Evolutionary conservation across 108 stramenopile genomes (phyloP).

Genomic region (Conticribra guillardii): DNA sequence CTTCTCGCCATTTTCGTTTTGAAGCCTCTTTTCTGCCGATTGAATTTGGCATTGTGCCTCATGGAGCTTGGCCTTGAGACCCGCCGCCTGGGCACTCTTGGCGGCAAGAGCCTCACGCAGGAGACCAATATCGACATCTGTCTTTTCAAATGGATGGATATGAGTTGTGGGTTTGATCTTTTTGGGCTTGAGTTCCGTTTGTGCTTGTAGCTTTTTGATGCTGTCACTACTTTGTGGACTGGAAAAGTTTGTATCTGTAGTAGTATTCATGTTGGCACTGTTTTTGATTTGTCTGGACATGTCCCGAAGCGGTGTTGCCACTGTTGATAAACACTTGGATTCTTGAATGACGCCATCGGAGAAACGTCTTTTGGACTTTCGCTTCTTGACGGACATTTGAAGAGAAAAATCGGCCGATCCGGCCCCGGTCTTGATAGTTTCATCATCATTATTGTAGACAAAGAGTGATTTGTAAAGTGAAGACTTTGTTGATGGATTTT

Average conservation of each 20-base stretch:
- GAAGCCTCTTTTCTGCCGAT: slow-evolving; percentile 18
- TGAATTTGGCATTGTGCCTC: slow-evolving; percentile 9
- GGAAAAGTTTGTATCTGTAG: slow-evolving; percentile 4
- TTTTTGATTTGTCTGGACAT: slow-evolving; percentile 6
- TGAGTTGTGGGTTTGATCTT: slow-evolving; percentile 21
- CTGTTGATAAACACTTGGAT: slow-evolving; percentile 3
- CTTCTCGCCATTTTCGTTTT: slow-evolving; percentile 40
- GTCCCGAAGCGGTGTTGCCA: slow-evolving; percentile 13
- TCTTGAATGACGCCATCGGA: slow-evolving; percentile 49
- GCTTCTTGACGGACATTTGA: slow-evolving; percentile 4
- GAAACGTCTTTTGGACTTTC: slow-evolving; percentile 36
- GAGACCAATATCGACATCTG: slow-evolving; percentile 34
- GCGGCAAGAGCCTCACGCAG: slow-evolving; percentile 49
- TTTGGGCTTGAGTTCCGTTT: slow-evolving; percentile 49
- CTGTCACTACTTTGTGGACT: slow-evolving; percentile 30
- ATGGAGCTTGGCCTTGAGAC: slow-evolving; percentile 36
- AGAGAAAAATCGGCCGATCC: slow-evolving; percentile 13
- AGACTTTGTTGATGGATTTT: slow-evolving; percentile 8
- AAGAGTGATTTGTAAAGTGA: slow-evolving; percentile 35
- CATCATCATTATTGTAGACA: slow-evolving; percentile 41
- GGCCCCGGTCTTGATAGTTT: slow-evolving; percentile 17
- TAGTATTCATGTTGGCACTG: neutral
- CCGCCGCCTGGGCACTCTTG: slow-evolving; percentile 42
- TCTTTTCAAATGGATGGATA: slow-evolving; percentile 17
- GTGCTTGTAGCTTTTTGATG: slow-evolving; percentile 31